Evolutionary conservation across 2,329 filamentous ascomycete species (phyloP).

Genomic region (Penicillium sp.): DNA sequence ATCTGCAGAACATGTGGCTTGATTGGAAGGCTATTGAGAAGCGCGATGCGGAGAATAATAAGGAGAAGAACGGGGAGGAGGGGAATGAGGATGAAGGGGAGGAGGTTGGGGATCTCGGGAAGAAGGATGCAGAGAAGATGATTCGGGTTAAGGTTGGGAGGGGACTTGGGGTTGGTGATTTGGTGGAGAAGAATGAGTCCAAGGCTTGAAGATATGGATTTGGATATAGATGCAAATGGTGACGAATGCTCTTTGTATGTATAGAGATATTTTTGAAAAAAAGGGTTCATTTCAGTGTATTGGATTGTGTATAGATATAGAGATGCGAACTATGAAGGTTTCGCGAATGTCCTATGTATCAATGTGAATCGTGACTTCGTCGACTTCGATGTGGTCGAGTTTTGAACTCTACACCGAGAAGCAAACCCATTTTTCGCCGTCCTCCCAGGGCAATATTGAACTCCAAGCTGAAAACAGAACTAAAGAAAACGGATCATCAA

Average conservation of each 20-base stretch:
- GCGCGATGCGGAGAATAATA: slow-evolving; percentile 34
- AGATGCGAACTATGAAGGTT: background rate
- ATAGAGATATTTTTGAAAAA: background rate
- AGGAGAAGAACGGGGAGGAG: slow-evolving; percentile 28
- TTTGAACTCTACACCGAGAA: background rate
- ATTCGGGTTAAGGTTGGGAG: slow-evolving; percentile 83
- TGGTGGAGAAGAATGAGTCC: slow-evolving; percentile 50
- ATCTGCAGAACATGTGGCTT: slow-evolving; percentile 57
- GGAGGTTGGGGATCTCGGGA: slow-evolving; percentile 64
- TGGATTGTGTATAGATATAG: background rate
- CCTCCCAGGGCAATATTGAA: background rate
- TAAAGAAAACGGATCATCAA: background rate
- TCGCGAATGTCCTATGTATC: background rate
- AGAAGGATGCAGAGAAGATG: slow-evolving; percentile 59
- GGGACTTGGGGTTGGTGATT: slow-evolving; percentile 68
- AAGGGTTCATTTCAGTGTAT: background rate
- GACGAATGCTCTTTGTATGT: background rate
- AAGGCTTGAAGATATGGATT: slow-evolving; percentile 2
- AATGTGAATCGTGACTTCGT: background rate
- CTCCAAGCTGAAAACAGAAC: background rate
- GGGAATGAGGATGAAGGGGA: slow-evolving; percentile 62
- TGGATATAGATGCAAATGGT: background rate
- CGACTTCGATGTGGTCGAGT: background rate
- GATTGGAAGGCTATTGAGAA: slow-evolving; percentile 49
- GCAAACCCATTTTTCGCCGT: background rate